phyloP scores from a whole-genome alignment of 495 filamentous ascomycete genomes.

The Tuber aestivum region DNA sequence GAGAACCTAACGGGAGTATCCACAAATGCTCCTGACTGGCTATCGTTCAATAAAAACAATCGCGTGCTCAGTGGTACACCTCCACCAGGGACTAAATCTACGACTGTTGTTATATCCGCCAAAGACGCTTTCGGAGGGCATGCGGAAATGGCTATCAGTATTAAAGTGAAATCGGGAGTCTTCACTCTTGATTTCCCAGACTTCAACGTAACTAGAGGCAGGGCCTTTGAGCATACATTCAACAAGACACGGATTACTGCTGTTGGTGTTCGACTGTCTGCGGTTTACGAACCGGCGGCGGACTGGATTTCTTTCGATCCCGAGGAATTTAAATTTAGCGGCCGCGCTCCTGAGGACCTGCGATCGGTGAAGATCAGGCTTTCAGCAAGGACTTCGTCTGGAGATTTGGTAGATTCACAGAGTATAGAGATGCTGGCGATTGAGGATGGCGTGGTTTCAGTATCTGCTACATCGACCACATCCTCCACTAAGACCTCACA shows the following conservation, averaged over 20 bases:
- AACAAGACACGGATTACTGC: slow-evolving; percentile 50
- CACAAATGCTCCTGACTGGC: slow-evolving; percentile 60
- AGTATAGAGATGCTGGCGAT: slow-evolving; percentile 19
- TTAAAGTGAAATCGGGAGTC: slow-evolving; percentile 48
- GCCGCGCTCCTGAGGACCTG: slow-evolving; percentile 54
- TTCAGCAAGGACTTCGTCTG: slow-evolving; percentile 23
- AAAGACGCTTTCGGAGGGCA: slow-evolving; percentile 59
- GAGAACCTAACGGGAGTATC: slow-evolving; percentile 50
- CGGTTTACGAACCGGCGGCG: slow-evolving; percentile 50
- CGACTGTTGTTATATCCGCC: slow-evolving; percentile 61
- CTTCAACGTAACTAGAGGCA: slow-evolving; percentile 56
- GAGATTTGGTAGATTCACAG: slow-evolving; percentile 25
- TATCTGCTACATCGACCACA: slow-evolving; percentile 13
- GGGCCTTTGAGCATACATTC: slow-evolving; percentile 60
- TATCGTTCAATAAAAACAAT: slow-evolving; percentile 59
- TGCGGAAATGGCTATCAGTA: slow-evolving; percentile 57
- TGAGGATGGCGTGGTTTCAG: background rate
- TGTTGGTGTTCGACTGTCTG: slow-evolving; percentile 52
- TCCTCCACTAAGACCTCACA: background rate
- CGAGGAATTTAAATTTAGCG: slow-evolving; percentile 53
- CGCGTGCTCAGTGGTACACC: slow-evolving; percentile 61
- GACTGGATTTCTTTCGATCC: slow-evolving; percentile 66
- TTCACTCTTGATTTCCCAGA: slow-evolving; percentile 44
- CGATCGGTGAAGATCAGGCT: slow-evolving; percentile 16
- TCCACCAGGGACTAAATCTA: slow-evolving; percentile 51